A percentile compares a stretch with the other conserved stretches of the same genome.
Evolutionary conservation across 768 basidiomycete genomes (phyloP).

Genomic region (Psilocybe cyanescens): DNA sequence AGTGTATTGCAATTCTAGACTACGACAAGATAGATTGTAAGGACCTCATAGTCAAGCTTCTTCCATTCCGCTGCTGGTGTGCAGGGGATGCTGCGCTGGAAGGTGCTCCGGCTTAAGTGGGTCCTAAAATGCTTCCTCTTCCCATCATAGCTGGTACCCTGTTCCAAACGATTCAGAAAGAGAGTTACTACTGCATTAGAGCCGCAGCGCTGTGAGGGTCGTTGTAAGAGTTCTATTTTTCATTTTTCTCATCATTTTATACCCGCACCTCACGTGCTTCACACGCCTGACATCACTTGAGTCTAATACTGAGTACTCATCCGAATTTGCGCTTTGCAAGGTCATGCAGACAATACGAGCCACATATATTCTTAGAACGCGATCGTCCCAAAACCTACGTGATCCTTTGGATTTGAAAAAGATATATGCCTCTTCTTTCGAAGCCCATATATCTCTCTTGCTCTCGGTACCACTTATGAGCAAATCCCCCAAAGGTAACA

Average conservation of each 20-base stretch:
- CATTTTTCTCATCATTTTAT: neutral
- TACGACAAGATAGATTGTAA: constrained; percentile 14
- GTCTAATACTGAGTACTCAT: too few species aligned
- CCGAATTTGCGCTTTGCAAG: too few species aligned
- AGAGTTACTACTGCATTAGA: constrained; percentile 10
- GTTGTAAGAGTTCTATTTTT: neutral
- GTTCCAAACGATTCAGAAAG: constrained; percentile 6
- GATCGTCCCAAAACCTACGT: constrained; percentile 54
- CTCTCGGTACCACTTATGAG: constrained; percentile 35
- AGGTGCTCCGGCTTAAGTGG: constrained; percentile 17
- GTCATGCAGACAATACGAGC: constrained; percentile 29
- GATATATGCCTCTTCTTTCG: constrained; percentile 48
- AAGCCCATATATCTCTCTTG: constrained; percentile 56
- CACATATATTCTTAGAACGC: constrained; percentile 46
- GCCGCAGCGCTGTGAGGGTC: constrained; percentile 13
- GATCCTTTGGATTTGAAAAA: constrained; percentile 38
- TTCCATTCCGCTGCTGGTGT: constrained; percentile 13
- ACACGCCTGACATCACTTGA: neutral
- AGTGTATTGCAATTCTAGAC: neutral
- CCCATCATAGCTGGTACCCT: constrained; percentile 11
- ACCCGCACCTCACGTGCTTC: constrained; percentile 3
- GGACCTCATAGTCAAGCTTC: constrained; percentile 19
- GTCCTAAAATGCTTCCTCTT: constrained; percentile 2
- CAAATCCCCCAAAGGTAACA: constrained; percentile 15
- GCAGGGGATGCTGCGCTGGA: constrained; percentile 12